Base-by-base conservation (phyloP, 2,329 filamentous ascomycete genomes). In the Ophiostoma sp. region DNA sequence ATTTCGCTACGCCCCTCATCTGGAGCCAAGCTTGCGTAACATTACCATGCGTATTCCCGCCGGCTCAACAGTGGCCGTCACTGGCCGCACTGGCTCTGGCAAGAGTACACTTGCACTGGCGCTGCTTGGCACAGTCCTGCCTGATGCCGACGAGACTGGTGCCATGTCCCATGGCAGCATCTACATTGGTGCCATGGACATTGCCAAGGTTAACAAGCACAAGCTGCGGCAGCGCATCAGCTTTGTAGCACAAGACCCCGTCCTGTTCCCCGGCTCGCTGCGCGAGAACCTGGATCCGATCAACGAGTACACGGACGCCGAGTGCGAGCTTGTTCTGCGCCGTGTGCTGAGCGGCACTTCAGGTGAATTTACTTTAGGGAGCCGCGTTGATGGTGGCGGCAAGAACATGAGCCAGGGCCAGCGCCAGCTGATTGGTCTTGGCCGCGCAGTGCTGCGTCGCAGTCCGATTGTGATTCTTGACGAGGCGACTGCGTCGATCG, bases 21-120 rank as follows among this genome's bases (percentile, higher is more conserved):
- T 96, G 0, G 90, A 93, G 0, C 88, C 90, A 0, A 90, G 92
- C 0, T 78, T 97, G 0, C 79, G 82, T 7, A 81, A 88, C 62
- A 81, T 96, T 41, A 87, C 85, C 0, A 87, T 97, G 70, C 85
- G 82, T 1, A 92, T 97, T 66, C 90, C 90, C 0, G 84, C 84
- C 3, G 84, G 85, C 1, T 80, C 84, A 8, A 87, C 84, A 0
- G 86, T 85, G 52, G 84, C 85, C 0, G 85, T 97, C 5, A 88
- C 94, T 0, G 93, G 93, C 1, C 87, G 93, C 47, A 97, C 93
- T 0, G 89, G 91, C 0, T 95, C 91, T 0, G 93, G 93, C 16
- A 97, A 97, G 78, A 93, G 89, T 41, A 97, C 93, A 0, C 79
- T 88, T 1, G 86, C 85, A 2, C 82, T 88, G 42, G 83, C 84